A percentile compares a stretch with the other conserved stretches of the same genome.
phyloP scores from a whole-genome alignment of 2,329 filamentous ascomycete genomes.

The Penicillium frequentans region DNA sequence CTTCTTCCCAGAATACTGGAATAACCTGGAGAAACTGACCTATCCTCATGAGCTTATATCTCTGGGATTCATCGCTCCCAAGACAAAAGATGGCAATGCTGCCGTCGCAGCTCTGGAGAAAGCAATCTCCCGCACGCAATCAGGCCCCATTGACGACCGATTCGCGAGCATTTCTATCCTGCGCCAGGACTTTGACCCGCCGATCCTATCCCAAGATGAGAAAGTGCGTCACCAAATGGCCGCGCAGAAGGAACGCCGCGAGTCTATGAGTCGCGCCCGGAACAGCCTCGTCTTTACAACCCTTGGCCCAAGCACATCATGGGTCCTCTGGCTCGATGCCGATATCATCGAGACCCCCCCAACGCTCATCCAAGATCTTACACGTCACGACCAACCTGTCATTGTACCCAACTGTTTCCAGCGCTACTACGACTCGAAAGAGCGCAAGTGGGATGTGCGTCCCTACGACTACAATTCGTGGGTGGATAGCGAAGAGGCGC shows the following conservation, averaged over 20 bases:
- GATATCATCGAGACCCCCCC: slow-evolving; percentile 89
- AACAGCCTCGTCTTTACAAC: slow-evolving; percentile 96
- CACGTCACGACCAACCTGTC: slow-evolving; percentile 81
- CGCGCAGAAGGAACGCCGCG: slow-evolving; percentile 82
- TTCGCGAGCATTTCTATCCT: slow-evolving; percentile 95
- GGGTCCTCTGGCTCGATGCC: slow-evolving; percentile 94
- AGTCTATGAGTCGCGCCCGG: slow-evolving; percentile 88
- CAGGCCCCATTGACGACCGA: slow-evolving; percentile 73
- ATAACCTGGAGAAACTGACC: slow-evolving; percentile 77
- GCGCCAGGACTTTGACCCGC: slow-evolving; percentile 88
- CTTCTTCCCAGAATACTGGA: slow-evolving; percentile 95
- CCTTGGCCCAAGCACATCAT: slow-evolving; percentile 83
- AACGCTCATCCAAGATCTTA: slow-evolving; percentile 86
- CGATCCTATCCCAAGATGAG: slow-evolving; percentile 78
- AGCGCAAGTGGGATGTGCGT: slow-evolving; percentile 69
- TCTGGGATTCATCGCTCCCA: slow-evolving; percentile 92
- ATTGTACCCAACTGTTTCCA: slow-evolving; percentile 97
- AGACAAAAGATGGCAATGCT: slow-evolving; percentile 85
- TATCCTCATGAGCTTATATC: slow-evolving; percentile 96
- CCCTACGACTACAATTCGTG: slow-evolving; percentile 98
- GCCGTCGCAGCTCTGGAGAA: slow-evolving; percentile 81
- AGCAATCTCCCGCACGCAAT: slow-evolving; percentile 82
- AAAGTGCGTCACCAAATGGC: slow-evolving; percentile 85
- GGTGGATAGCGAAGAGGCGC: slow-evolving; percentile 82
- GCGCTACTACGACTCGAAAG: slow-evolving; percentile 72